A percentile compares a stretch with the other conserved stretches of the same genome.
Conservation (phyloP, 106 monocot species). For the Platanthera guangdongensis region DNA sequence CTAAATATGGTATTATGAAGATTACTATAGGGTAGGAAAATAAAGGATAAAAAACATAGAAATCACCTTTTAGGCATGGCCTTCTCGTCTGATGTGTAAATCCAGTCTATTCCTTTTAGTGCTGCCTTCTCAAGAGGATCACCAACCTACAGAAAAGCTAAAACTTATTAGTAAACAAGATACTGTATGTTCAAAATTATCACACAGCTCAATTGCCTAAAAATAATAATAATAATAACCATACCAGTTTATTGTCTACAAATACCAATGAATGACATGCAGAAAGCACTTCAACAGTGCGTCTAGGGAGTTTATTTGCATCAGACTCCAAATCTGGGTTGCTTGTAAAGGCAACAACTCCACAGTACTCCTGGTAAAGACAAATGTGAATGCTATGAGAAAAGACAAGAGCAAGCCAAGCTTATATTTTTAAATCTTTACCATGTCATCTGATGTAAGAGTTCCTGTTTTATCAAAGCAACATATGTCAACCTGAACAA, state of each 20-base stretch:
- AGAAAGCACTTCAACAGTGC: constrained; percentile 69
- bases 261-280: constrained; percentile 97
- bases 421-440: constrained; percentile 16
- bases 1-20: not conserved
- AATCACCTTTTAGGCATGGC: constrained; percentile 83
- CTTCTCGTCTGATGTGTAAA: constrained; percentile 96
- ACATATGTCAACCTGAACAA: constrained; percentile 94
- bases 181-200: constrained; percentile 2
- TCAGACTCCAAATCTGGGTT: constrained; percentile 67
- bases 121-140: constrained; percentile 99
- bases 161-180: not conserved
- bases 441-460: constrained; percentile 99
- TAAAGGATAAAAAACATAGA: not conserved
- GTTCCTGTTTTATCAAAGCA: constrained; percentile 99
- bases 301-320: constrained; percentile 51
- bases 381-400: constrained; percentile 10
- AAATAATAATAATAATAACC: not conserved
- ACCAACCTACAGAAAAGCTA: constrained; percentile 56
- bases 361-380: constrained; percentile 75
- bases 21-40: not conserved
- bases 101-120: constrained; percentile 95
- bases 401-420: not conserved
- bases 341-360: constrained; percentile 56
- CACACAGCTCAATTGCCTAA: not conserved
- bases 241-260: constrained; percentile 97